Base-by-base conservation (phyloP, 345 rosid species). In the Brassica juncea region DNA sequence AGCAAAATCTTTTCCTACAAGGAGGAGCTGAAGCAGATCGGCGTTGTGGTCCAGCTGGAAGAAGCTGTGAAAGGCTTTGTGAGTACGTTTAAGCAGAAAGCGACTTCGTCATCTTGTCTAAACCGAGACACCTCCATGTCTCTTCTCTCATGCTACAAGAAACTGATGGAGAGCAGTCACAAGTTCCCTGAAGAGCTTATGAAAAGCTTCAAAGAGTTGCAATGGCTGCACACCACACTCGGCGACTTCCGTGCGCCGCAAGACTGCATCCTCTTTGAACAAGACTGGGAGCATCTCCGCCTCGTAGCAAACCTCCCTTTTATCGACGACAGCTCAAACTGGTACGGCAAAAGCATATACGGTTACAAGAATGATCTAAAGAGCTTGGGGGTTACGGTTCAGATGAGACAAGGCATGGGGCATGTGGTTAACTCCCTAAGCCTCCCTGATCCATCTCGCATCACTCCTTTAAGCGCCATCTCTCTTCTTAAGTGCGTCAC, bases 221-320 rank as follows among this genome's bases (percentile, higher is more conserved):
- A 68, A 49, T 93, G 98, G 96, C 74, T 93, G 75, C 85, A 81
- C 55, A 91, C 91, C 5, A 83, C 82, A 62, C 88, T 87, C 0
- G 88, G 94, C 11, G 88, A 77, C 71, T 83, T 74, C 35, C 84
- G 86, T 68, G 82, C 83, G 70, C 98, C 93, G 2, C 54, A 23
- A 10, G 85, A 86, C 0, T 91, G 93, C 81, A 88, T 93, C 31
- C 83, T 93, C 25, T 88, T 64, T 77, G 85, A 87, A 15, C 78
- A 82, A 0, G 84, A 82, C 0, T 93, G 98, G 98, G 78, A 84
- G 62, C 82, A 87, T 14, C 84, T 93, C 27, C 80, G 84, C 59
- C 78, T 80, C 7, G 80, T 91, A 15, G 72, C 90, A 8, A 54
- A 70, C 49, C 96, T 93, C 23, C 98, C 96, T 1, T 83, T 88